A percentile compares a stretch with the other conserved stretches of the same genome.
phyloP scores from a whole-genome alignment of 176 grass and related monocot species.

The Musa schizocarpa region DNA sequence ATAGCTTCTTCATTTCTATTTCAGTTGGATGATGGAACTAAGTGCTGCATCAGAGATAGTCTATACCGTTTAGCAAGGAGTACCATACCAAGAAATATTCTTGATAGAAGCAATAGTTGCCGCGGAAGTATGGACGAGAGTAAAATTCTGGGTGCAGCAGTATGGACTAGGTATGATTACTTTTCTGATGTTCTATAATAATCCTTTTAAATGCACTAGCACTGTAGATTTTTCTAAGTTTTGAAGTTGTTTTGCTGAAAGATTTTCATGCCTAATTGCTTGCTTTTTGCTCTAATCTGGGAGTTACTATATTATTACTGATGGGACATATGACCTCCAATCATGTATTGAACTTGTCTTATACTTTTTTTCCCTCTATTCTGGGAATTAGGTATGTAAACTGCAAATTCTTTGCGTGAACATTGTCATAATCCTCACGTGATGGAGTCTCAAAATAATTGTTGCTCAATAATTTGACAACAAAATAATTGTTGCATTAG shows the following conservation, averaged over 20 bases:
- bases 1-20: neutral
- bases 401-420: too few relatives aligned
- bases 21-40: slow-evolving; percentile 1
- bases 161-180: neutral
- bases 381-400: too few relatives aligned
- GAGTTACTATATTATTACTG: neutral
- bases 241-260: too few relatives aligned
- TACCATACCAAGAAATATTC: neutral
- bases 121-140: neutral
- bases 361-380: too few relatives aligned
- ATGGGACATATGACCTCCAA: too few relatives aligned
- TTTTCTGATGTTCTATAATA: neutral
- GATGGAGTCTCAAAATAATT: too few relatives aligned
- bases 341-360: too few relatives aligned
- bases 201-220: neutral
- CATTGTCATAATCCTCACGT: too few relatives aligned
- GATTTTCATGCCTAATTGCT: neutral
- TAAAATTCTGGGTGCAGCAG: neutral
- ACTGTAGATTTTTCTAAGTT: neutral
- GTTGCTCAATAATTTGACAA: too few relatives aligned
- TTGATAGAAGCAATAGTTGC: neutral
- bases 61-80: neutral
- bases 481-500: too few relatives aligned
- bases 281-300: neutral
- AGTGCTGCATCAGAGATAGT: neutral